Base-by-base conservation (phyloP, 202 grass and related monocot genomes). In the Dendrocalamus latiflorus region DNA sequence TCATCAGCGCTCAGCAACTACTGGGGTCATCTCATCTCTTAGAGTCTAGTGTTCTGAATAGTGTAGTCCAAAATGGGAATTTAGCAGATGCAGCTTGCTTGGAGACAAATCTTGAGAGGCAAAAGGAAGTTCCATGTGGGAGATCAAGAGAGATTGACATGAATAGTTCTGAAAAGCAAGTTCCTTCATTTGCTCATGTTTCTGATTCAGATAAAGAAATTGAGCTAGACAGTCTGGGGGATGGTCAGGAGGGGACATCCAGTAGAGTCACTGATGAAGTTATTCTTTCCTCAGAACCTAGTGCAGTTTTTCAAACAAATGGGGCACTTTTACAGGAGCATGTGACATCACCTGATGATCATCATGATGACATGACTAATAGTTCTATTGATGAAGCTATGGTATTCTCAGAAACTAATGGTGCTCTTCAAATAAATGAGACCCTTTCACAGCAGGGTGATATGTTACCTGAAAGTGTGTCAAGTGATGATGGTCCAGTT, bases 11-110 rank as follows among this genome's bases (percentile, higher is more conserved):
- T 17, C 82, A 84, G 25, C 65, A 68, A 44, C 78, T 88, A 28
- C 24, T 81, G 37, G 75, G 55, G 3, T 86, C 85, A 70, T 81
- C 78, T 55, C 68, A 83, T 49, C 15, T 70, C 45, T 72, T 68
- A 3, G 75, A 88, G 66, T 25, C 75, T 60, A 71, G 66, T 71
- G 36, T 87, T 39, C 49, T 88, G 21, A 84, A 89, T 44, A 75
- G 68, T 76, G 68, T 50, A 34, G 61, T 42, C 58, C 83, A 82
- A 75, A 83, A 68, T 88, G 90, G 80, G 8, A 84, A 56, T 66
- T 69, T 44, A 55, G 42, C 12, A 41, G 65, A 77, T 41, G 15
- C 45, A 54, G 10, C 50, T 65, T 44, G 48, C 70, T 70, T 75
- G 43, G 87, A 92, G 25, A 67, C 70, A 74, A 74, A 75, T 34